phyloP scores from a whole-genome alignment of 345 rosid species.

The Leavenworthia alabamica region DNA sequence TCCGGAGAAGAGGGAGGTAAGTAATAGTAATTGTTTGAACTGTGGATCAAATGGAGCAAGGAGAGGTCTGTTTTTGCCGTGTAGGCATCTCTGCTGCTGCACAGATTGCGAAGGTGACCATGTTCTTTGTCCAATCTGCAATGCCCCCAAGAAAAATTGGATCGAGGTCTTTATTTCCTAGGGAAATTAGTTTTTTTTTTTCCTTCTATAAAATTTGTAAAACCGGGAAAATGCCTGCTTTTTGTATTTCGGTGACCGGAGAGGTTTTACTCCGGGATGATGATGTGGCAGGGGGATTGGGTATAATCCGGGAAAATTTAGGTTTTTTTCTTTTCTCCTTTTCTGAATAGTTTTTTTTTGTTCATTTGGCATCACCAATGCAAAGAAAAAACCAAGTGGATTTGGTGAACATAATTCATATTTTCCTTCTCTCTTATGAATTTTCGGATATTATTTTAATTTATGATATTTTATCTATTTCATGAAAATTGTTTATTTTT shows the following conservation, averaged over 20 bases:
- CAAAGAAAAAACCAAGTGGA: slow-evolving; percentile 2
- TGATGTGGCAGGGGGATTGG: slow-evolving; percentile 12
- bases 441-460: not conserved
- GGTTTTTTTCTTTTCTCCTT: not conserved
- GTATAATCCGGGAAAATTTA: not conserved
- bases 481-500: not conserved
- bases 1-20: slow-evolving; percentile 6
- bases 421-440: not conserved
- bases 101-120: slow-evolving; percentile 47
- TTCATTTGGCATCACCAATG: too few species aligned
- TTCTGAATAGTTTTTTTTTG: not conserved
- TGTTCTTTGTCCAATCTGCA: slow-evolving; percentile 67
- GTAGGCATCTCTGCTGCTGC: slow-evolving; percentile 88
- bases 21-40: slow-evolving; percentile 39
- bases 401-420: slow-evolving; percentile 20
- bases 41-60: slow-evolving; percentile 43
- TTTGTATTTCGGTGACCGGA: slow-evolving; percentile 14
- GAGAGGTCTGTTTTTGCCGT: slow-evolving; percentile 79
- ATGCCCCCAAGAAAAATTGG: slow-evolving; percentile 53
- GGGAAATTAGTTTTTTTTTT: not conserved
- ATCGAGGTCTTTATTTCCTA: slow-evolving; percentile 59
- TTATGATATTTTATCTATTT: not conserved
- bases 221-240: not conserved
- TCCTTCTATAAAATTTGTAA: not conserved
- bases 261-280: not conserved